Percentiles rank a stretch among this genome's conserved stretches.
Evolutionary conservation across 208 protist species (phyloP).

Genomic region (Naegleria gruberi): DNA sequence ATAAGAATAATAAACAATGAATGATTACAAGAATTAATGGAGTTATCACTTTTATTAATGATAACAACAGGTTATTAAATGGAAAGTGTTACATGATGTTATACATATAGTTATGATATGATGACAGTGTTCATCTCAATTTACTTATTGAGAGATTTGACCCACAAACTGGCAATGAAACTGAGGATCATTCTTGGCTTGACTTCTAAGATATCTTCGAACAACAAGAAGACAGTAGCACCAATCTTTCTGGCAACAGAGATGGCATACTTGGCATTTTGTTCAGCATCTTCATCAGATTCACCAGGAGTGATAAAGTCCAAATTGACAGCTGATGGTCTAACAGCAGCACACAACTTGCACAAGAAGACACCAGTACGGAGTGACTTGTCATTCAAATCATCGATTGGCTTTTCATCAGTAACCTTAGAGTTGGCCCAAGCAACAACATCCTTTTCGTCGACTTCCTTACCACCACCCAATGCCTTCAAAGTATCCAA

Average conservation of each 20-base stretch:
- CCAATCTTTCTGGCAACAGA: constrained; percentile 67
- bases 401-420: constrained; percentile 37
- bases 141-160: not conserved
- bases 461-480: constrained; percentile 45
- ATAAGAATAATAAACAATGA: too few species aligned
- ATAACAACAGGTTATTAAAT: too few species aligned
- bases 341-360: constrained; percentile 54
- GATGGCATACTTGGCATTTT: constrained; percentile 71
- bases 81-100: too few species aligned
- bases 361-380: constrained; percentile 45
- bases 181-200: constrained; percentile 76
- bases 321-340: constrained; percentile 45
- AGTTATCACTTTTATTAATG: too few species aligned
- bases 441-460: constrained; percentile 51
- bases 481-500: constrained; percentile 51
- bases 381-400: constrained; percentile 57
- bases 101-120: too few species aligned
- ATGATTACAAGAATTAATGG: too few species aligned
- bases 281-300: constrained; percentile 38
- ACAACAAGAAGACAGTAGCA: constrained; percentile 60
- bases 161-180: constrained; percentile 50
- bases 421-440: constrained; percentile 54
- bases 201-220: constrained; percentile 75
- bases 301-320: constrained; percentile 39
- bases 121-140: too few species aligned